Conservation (phyloP, 352 stramenopile species). For the Pythium coloratum region DNA sequence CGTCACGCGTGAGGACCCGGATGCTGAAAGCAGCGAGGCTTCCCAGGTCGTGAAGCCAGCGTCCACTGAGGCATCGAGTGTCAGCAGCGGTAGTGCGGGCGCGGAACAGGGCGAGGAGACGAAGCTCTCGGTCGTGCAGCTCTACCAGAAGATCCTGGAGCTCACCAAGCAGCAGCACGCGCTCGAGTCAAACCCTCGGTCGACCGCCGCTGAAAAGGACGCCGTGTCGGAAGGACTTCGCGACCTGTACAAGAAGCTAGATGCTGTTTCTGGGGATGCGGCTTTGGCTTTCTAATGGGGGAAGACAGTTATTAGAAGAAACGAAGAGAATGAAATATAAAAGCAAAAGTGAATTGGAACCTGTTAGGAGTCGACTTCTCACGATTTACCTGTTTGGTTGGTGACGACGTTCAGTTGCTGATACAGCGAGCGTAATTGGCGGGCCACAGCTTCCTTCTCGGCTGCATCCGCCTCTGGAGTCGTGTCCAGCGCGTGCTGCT, state of each 20-base stretch:
- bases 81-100: not conserved
- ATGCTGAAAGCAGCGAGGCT: not conserved
- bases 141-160: conserved; percentile 68
- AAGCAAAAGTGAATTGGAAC: not conserved
- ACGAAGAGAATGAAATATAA: conserved; percentile 4
- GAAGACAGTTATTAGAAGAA: not conserved
- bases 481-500: conserved; percentile 49
- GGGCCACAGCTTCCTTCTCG: conserved; percentile 43
- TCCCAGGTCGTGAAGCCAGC: not conserved
- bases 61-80: not conserved
- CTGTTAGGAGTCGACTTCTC: not conserved
- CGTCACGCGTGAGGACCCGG: not conserved
- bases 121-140: conserved; percentile 49
- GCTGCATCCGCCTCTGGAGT: conserved; percentile 34
- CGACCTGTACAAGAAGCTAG: conserved; percentile 54
- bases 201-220: conserved; percentile 37
- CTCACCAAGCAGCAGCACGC: conserved; percentile 59
- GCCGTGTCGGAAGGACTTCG: conserved; percentile 45
- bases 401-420: not conserved
- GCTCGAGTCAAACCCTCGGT: conserved; percentile 43
- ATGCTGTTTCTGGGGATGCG: conserved; percentile 31
- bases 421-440: not conserved
- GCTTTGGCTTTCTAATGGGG: conserved; percentile 22
- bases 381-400: not conserved
- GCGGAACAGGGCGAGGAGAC: not conserved